These are phyloP conservation scores for Jamesozyma spencerorum DNA, from an alignment of 805 yeast genomes.

Conservation along the genomic window DNA sequence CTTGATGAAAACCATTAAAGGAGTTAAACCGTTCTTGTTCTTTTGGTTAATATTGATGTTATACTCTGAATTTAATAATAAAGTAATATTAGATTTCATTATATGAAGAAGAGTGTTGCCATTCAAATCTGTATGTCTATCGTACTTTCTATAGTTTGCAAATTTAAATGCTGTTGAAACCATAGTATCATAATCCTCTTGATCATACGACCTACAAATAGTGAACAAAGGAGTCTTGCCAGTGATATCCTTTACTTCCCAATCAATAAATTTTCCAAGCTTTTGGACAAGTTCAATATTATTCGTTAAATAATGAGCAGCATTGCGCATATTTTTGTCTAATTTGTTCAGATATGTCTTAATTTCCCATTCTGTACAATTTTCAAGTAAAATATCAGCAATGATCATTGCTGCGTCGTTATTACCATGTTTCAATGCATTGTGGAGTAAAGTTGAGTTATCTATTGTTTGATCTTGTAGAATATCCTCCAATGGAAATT, in stretches of 20 bases:
- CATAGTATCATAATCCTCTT: conserved; percentile 46
- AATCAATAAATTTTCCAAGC: conserved; percentile 54
- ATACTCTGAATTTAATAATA: conserved; percentile 25
- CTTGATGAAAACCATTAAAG: conserved; percentile 61
- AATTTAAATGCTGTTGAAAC: conserved; percentile 38
- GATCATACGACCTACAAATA: conserved; percentile 73
- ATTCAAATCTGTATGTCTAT: conserved; percentile 57
- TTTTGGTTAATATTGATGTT: conserved; percentile 47
- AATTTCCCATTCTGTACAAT: conserved; percentile 40
- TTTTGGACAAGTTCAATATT: conserved; percentile 40
- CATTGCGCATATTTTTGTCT: conserved; percentile 49
- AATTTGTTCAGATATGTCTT: conserved; percentile 37
- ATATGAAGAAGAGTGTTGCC: conserved; percentile 77
- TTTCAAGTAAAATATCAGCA: conserved; percentile 34
- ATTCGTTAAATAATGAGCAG: conserved; percentile 68
- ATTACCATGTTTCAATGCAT: conserved; percentile 51
- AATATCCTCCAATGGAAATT: conserved; percentile 59
- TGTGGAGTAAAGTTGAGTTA: conserved; percentile 48
- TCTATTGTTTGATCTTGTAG: conserved; percentile 49
- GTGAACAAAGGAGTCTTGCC: conserved; percentile 78
- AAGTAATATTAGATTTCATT: conserved; percentile 41
- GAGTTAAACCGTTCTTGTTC: conserved; percentile 53
- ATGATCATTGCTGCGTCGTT: conserved; percentile 39
- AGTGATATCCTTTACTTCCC: conserved; percentile 56
- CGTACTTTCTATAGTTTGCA: conserved; percentile 31